These are phyloP conservation scores for Cyclotella kingstonii DNA, from an alignment of 108 stramenopile species.

Conservation along the genomic window DNA sequence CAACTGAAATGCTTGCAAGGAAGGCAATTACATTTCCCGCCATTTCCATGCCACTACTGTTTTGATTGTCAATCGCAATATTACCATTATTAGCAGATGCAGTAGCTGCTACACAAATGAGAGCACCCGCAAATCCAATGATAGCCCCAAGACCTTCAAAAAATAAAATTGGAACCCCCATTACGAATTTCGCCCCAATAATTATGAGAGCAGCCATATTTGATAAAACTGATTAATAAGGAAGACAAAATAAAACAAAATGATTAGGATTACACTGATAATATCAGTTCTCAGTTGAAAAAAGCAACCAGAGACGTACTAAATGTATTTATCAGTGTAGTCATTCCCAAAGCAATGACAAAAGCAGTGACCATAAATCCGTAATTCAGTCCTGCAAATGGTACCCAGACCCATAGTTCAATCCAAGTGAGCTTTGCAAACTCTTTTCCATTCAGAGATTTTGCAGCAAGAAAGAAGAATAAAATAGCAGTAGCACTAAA, in stretches of 20 bases:
- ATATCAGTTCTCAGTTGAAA: not conserved
- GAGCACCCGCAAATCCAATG: constrained; percentile 59
- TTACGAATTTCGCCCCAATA: constrained; percentile 46
- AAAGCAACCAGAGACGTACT: constrained; percentile 4
- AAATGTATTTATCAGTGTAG: constrained; percentile 62
- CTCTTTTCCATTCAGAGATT: constrained; percentile 27
- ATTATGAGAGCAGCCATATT: constrained; percentile 46
- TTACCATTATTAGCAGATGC: constrained; percentile 4
- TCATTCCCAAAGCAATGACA: constrained; percentile 49
- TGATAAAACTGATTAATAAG: constrained; percentile 8
- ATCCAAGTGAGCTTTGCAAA: constrained; percentile 35
- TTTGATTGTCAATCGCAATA: not conserved
- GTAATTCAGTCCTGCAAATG: constrained; percentile 45
- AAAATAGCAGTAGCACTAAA: constrained; percentile 43
- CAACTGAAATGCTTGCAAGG: constrained; percentile 31
- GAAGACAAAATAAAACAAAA: not conserved
- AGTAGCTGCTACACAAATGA: constrained; percentile 51
- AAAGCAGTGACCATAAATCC: constrained; percentile 45
- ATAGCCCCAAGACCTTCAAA: constrained; percentile 51
- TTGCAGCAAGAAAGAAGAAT: constrained; percentile 25
- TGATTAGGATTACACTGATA: not conserved
- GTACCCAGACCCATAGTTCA: constrained; percentile 44
- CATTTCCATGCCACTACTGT: constrained; percentile 4
- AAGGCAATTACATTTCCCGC: constrained; percentile 60
- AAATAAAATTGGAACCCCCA: constrained; percentile 37